Percentiles rank a stretch among this genome's conserved stretches.
Evolutionary conservation across 129 eudicot species (phyloP).

Genomic region (Centaurea solstitialis): DNA sequence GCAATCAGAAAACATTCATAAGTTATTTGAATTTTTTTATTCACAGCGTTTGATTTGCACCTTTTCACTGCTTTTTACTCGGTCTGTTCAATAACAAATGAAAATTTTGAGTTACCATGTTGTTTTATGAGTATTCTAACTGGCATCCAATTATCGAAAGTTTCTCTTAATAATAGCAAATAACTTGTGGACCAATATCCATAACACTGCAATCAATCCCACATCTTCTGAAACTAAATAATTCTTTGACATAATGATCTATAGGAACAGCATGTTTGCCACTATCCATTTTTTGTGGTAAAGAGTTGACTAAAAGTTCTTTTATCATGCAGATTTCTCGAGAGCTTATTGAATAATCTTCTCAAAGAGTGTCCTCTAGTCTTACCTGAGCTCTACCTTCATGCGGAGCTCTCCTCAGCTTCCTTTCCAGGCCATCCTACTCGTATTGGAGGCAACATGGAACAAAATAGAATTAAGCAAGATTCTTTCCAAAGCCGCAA

Average conservation of each 20-base stretch:
- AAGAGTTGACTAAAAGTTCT: constrained; percentile 2
- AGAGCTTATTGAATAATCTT: constrained; percentile 57
- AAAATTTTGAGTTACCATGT: background rate
- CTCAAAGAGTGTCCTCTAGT: constrained; percentile 49
- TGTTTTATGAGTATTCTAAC: background rate
- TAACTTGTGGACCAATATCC: background rate
- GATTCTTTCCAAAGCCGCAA: constrained; percentile 40
- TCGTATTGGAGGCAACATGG: constrained; percentile 36
- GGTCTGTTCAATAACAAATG: background rate
- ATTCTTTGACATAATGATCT: too few species aligned
- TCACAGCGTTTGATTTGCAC: background rate
- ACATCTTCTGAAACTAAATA: too few species aligned
- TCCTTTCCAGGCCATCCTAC: constrained; percentile 34
- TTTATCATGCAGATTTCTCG: constrained; percentile 65
- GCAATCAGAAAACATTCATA: background rate
- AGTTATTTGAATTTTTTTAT: background rate
- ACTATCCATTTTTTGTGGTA: background rate
- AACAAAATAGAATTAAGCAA: constrained; percentile 37
- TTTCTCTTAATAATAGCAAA: background rate
- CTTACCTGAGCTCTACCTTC: constrained; percentile 62
- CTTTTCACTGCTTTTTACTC: constrained; percentile 2
- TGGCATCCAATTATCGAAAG: background rate
- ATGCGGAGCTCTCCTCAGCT: constrained; percentile 22
- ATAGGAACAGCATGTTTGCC: background rate
- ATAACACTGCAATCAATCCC: too few species aligned